Evolutionary conservation across 805 yeast species (phyloP).

Genomic region (Nakazawaea siamensis): DNA sequence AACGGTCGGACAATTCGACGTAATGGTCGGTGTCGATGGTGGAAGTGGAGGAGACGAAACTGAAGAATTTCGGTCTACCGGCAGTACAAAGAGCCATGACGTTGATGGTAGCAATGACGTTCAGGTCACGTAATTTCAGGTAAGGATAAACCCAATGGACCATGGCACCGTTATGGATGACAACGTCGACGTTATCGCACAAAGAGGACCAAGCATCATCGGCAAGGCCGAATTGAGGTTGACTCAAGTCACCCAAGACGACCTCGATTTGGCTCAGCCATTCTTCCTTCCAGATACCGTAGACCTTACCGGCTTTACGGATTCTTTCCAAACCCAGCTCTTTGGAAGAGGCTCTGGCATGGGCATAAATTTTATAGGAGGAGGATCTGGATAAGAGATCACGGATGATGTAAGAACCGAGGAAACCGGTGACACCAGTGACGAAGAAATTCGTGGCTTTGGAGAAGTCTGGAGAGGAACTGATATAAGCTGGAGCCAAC

Average conservation of each 20-base stretch:
- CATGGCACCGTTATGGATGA: constrained; percentile 94
- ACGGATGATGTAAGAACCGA: constrained; percentile 82
- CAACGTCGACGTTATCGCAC: constrained; percentile 59
- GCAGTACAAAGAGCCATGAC: constrained; percentile 68
- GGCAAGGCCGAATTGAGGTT: constrained; percentile 61
- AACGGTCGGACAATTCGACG: constrained; percentile 66
- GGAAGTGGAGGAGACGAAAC: constrained; percentile 95
- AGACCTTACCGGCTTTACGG: constrained; percentile 65
- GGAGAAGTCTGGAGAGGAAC: constrained; percentile 25
- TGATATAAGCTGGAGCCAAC: constrained; percentile 36
- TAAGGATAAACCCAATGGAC: constrained; percentile 99
- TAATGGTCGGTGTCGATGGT: constrained; percentile 80
- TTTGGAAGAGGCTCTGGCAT: constrained; percentile 76
- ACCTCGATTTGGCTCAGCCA: constrained; percentile 55
- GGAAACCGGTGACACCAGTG: constrained; percentile 95
- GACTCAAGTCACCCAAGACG: constrained; percentile 76
- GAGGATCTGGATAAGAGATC: constrained; percentile 57
- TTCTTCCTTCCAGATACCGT: constrained; percentile 68
- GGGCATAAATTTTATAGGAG: constrained; percentile 65
- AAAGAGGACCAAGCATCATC: constrained; percentile 48
- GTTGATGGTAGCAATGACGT: constrained; percentile 81
- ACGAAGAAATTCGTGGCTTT: constrained; percentile 58
- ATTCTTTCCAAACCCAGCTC: constrained; percentile 71
- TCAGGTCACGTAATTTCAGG: constrained; percentile 81
- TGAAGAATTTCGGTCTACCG: constrained; percentile 79